Percentiles rank a stretch among this genome's conserved stretches.
These are phyloP conservation scores for Malbranchea zuffiana DNA, from an alignment of 2,329 filamentous ascomycete species.

Conservation along the genomic window DNA sequence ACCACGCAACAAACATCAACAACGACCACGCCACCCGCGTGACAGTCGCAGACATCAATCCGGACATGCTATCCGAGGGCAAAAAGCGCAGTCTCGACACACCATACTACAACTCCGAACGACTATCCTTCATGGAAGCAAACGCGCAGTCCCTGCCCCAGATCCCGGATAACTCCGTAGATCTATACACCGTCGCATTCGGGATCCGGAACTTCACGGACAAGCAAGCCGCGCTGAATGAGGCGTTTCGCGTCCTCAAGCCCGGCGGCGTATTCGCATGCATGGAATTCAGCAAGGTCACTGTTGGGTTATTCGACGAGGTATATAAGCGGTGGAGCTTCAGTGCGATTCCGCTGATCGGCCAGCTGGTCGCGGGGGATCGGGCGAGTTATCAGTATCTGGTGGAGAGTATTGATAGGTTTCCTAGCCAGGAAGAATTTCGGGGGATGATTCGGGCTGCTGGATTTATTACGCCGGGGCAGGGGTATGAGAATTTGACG, in stretches of 20 bases:
- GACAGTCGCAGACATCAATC: slow-evolving; percentile 92
- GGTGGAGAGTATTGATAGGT: slow-evolving; percentile 92
- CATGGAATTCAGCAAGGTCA: slow-evolving; percentile 85
- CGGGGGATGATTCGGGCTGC: slow-evolving; percentile 50
- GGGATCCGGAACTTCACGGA: slow-evolving; percentile 96
- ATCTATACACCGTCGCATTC: slow-evolving; percentile 95
- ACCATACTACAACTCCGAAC: slow-evolving; percentile 44
- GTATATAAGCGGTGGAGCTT: slow-evolving; percentile 96
- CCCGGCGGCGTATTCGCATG: slow-evolving; percentile 95
- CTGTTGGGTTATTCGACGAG: slow-evolving; percentile 65
- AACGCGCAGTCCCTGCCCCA: slow-evolving; percentile 67
- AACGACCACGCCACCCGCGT: slow-evolving; percentile 69
- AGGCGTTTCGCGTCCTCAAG: slow-evolving; percentile 80
- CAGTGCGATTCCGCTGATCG: slow-evolving; percentile 83
- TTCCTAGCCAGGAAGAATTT: slow-evolving; percentile 78
- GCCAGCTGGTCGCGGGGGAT: slow-evolving; percentile 87
- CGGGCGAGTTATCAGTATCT: slow-evolving; percentile 96
- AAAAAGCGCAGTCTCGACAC: slow-evolving; percentile 60
- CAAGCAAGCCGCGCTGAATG: slow-evolving; percentile 68
- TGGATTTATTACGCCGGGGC: slow-evolving; percentile 72
- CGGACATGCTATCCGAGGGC: slow-evolving; percentile 84
- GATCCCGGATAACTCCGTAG: slow-evolving; percentile 61
- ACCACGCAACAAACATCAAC: slow-evolving; percentile 73
- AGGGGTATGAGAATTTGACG: slow-evolving; percentile 81
- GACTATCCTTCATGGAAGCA: slow-evolving; percentile 68